Conservation (phyloP, 768 basidiomycete genomes). For the Cystofilobasidium bisporidii region DNA sequence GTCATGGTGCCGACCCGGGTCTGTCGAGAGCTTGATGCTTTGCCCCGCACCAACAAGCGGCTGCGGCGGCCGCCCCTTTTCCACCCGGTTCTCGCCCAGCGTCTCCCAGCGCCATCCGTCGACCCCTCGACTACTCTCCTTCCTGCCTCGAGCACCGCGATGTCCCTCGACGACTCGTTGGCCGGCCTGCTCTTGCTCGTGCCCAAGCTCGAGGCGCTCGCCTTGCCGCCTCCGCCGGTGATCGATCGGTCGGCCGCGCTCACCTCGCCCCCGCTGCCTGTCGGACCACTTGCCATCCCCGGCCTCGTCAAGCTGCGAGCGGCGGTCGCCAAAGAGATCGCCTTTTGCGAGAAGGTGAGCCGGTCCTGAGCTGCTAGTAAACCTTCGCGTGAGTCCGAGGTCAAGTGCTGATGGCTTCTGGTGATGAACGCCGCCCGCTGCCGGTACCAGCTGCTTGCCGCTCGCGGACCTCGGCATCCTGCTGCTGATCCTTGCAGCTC, state of each 20-base stretch:
- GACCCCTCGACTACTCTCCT: too few relatives aligned
- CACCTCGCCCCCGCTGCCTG: neutral
- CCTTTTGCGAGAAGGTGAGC: slow-evolving; percentile 43
- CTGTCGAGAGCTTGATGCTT: too few relatives aligned
- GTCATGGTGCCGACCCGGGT: too few relatives aligned
- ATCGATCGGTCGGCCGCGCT: slow-evolving; percentile 9
- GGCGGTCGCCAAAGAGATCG: slow-evolving; percentile 45
- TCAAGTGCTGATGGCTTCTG: slow-evolving; percentile 17
- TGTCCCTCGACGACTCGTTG: neutral
- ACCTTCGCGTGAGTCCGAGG: too few relatives aligned
- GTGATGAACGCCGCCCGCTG: too few relatives aligned
- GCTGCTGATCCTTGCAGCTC: too few relatives aligned
- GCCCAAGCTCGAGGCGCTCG: neutral
- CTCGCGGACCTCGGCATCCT: neutral
- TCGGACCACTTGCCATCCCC: slow-evolving; percentile 33
- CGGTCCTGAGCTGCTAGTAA: neutral
- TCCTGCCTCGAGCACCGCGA: too few relatives aligned
- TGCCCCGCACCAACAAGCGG: too few relatives aligned
- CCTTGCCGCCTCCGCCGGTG: slow-evolving; percentile 13
- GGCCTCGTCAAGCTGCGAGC: slow-evolving; percentile 45
- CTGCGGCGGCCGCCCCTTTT: too few relatives aligned
- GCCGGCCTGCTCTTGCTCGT: neutral
- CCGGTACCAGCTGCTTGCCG: slow-evolving; percentile 14
- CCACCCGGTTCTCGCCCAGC: too few relatives aligned
- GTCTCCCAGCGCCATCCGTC: too few relatives aligned